Evolutionary conservation across 2,329 filamentous ascomycete species (phyloP), one percentile per base, ranked within the genome.

Genomic region (Fusarium ramigenum): DNA sequence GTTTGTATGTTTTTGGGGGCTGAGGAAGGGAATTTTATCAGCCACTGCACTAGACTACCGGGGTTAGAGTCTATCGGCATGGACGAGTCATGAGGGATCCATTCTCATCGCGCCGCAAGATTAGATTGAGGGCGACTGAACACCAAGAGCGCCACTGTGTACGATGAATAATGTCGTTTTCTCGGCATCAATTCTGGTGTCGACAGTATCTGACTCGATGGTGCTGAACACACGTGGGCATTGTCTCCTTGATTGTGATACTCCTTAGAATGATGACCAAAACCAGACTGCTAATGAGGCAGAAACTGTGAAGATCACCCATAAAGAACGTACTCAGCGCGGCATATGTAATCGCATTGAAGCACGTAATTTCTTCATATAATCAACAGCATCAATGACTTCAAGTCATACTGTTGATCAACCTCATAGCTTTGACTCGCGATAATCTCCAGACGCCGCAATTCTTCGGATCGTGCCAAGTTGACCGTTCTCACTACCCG

Each of bases 61-160:
- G 25, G 56, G 56, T 39, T 59, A 52, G 34, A 52, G 25, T 52
- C 3, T 8, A 47, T 50, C 28, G 46, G 11, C 4, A 19, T 18
- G 0, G 12, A 16, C 47, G 58, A 60, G 58, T 60, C 58, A 60
- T 60, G 58, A 15, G 5, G 23, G 47, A 43, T 34, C 58, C 58
- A 56, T 43, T 25, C 19, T n/a, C 34, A 59, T 56, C n/a, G 18
- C 28, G 37, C 19, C 21, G 32, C 46, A 28, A 60, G 23, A 60
- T 60, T 43, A 36, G 47, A 43, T 23, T 18, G n/a, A n/a, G 25
- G n/a, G 12, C 28, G 14, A 54, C 23, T 60, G n/a, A 60, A 60
- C 47, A 60, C 58, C 58, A 56, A 28, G 37, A 28, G 10, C 37
- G 30, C 58, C 37, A 43, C 37, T 18, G 4, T 16, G 8, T 19